Evolutionary conservation across 164 flowering plant genomes (phyloP), one percentile per base, ranked within the genome.

Genomic region (Houttuynia cordata): DNA sequence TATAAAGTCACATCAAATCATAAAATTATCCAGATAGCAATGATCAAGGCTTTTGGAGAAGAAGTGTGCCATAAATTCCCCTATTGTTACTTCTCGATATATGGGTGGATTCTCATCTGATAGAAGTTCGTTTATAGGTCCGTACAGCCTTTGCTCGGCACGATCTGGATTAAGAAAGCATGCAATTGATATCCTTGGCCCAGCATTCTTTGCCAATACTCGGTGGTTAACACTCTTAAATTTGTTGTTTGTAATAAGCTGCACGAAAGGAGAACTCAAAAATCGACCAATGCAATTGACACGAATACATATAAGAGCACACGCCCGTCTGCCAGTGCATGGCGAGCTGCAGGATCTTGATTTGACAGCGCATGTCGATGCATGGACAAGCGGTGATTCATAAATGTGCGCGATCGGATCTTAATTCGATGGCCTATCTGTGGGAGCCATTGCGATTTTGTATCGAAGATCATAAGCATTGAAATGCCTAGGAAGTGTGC

Each of bases 161-260:
- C 34, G 40, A n/a, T 10, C 17, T 14, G 67, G 58, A 3, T 50
- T 24, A 67, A 77, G 70, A 37, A 79, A 75, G 51, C 68, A 64
- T 15, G 82, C 81, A 12, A 74, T 73, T 8, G 83, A 77, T 9
- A 72, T 41, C 57, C 85, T 62, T 21, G 85, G 78, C 0, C 77
- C 78, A 0, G 7, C 50, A 0, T 19, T 50, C 21, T 59, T 81
- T 4, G 73, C 78, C 21, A 70, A 4, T 9, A 66, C 84, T 63
- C 77, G 64, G 49, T 80, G 81, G n/a, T 73, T 62, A 7, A 53
- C 65, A 51, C 81, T 79, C 60, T 67, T 71, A 49, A 75, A 69
- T 62, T 59, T 72, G 52, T 70, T 81, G 37, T 81, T 81, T 7
- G 75, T 61, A 21, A 79, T 51, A n/a, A 77, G 67, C 83, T 81